Conservation (phyloP, 1,139 yeast species). For the Candida sojae region DNA sequence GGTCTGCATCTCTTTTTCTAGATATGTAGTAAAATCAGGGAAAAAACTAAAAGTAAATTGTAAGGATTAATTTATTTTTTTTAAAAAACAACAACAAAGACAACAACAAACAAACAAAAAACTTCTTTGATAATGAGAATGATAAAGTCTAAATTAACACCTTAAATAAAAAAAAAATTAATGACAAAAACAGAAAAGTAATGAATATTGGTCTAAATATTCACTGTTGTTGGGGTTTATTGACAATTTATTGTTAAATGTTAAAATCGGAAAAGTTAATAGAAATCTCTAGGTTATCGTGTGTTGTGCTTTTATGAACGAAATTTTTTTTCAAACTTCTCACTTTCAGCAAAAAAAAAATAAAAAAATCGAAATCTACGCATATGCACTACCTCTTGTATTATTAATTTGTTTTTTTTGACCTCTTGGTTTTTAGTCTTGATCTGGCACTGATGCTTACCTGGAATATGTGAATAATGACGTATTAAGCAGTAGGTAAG, state of each 20-base stretch:
- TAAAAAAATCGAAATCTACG: neutral
- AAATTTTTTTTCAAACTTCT: conserved; percentile 2
- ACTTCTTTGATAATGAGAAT: neutral
- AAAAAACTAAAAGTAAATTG: no score
- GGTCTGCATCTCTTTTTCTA: conserved; percentile 59
- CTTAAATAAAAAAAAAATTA: neutral
- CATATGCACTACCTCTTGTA: conserved; percentile 2
- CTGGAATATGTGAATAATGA: no score
- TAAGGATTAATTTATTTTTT: no score
- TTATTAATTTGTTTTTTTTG: neutral
- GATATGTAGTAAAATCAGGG: neutral
- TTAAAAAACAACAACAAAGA: neutral
- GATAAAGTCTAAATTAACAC: conserved; percentile 1
- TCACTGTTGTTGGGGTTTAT: neutral
- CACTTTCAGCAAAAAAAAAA: neutral
- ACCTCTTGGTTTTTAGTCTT: no score
- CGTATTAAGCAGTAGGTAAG: no score
- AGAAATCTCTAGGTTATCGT: conserved; percentile 2
- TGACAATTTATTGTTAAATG: no score
- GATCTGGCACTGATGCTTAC: no score
- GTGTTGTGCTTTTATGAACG: conserved; percentile 4
- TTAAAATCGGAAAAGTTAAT: no score
- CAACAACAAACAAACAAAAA: neutral
- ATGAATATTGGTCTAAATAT: neutral
- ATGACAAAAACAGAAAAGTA: neutral